These are phyloP conservation scores for Raphanus raphanistrum DNA, from an alignment of 345 rosid species.

Conservation along the genomic window DNA sequence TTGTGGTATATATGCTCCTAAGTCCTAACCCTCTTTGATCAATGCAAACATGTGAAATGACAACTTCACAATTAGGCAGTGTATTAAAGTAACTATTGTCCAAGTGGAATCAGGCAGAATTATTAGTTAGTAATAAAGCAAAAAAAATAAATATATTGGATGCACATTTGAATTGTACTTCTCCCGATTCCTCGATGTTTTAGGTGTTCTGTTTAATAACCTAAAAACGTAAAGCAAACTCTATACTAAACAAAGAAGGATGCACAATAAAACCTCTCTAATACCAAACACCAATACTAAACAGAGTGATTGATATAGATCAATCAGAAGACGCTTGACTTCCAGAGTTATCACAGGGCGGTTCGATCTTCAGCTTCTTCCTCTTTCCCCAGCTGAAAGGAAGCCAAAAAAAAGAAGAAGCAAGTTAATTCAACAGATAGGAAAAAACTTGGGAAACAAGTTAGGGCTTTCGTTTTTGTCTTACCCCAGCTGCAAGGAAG, in stretches of 20 bases:
- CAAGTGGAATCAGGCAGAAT: too few species aligned
- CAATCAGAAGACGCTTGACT: conserved; percentile 39
- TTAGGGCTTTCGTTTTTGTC: conserved; percentile 19
- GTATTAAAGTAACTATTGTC: too few species aligned
- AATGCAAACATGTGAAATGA: background rate
- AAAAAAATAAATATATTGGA: too few species aligned
- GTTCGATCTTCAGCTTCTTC: conserved; percentile 29
- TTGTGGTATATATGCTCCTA: background rate
- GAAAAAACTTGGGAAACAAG: conserved; percentile 17
- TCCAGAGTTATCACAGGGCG: conserved; percentile 33
- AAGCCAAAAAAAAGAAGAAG: background rate
- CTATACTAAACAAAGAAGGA: conserved; percentile 10
- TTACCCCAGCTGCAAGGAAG: conserved; percentile 44
- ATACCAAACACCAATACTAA: background rate
- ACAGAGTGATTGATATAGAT: background rate
- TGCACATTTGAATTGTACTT: background rate
- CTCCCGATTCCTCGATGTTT: background rate
- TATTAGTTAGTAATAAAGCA: too few species aligned
- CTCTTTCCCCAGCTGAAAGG: background rate
- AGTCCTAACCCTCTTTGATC: background rate
- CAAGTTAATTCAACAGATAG: background rate
- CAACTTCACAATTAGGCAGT: too few species aligned
- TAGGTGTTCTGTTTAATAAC: background rate
- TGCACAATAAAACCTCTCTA: background rate
- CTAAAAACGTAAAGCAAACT: conserved; percentile 6